Evolutionary conservation across 169 alveolate genomes (phyloP), one percentile per base, ranked within the genome.

Genomic region (Plasmodium coatneyi): DNA sequence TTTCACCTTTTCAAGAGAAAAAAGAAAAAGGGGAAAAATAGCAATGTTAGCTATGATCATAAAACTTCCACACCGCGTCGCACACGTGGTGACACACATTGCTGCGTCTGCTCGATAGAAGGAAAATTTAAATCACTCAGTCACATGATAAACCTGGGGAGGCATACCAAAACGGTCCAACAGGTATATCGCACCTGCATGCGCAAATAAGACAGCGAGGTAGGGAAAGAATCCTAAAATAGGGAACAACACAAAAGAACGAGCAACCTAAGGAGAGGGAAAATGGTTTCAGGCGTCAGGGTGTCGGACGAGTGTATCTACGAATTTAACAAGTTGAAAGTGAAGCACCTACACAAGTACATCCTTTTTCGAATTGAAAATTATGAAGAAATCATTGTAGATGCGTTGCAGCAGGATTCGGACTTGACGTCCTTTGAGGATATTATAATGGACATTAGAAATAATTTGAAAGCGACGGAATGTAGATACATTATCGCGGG

Each of bases 401-500:
- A 89, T 79, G 14, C 66, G 34, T 66, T 89, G 72, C 90, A 89
- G 39, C 84, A 89, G 49, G 94, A 89, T 78, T 5, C 66, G 14
- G 86, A 79, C 2, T 89, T 89, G 28, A 78, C 41, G 66, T 89
- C 60, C 71, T 79, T 72, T n/a, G 84, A 79, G 25, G 89, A 89
- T 52, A 89, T 89, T 36, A 89, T 89, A 79, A 89, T 79, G 28
- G 41, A 66, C 52, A 89, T 89, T 19, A 89, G 82, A 41, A 89
- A 89, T 30, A 34, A 66, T 79, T 89, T 89, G 49, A 89, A 89
- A 41, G 39, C 39, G 46, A 89, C 87, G 3, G 94, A 89, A 80
- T 89, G 94, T 89, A 78, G 94, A 89, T 89, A 89, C 39, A 89
- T 89, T 19, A 60, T 89, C 43, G 94, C 94, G n/a, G 94, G 94